A percentile compares a stretch with the other conserved stretches of the same genome.
phyloP scores from a whole-genome alignment of 2,329 filamentous ascomycete species.

The Xylariomycetidae sp. region DNA sequence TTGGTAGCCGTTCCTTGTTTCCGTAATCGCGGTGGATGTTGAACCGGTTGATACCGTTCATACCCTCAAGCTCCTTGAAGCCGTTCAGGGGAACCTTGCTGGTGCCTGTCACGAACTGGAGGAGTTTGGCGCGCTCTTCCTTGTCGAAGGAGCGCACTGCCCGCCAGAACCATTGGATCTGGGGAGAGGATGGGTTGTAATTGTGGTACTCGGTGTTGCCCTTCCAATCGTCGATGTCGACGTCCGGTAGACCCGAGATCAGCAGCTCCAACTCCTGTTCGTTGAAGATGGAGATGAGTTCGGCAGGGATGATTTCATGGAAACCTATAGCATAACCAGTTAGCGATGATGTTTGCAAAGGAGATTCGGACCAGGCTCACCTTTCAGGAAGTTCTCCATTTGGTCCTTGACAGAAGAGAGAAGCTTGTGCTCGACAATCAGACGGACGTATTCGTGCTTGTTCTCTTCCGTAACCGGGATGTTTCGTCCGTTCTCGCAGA shows the following conservation, averaged over 20 bases:
- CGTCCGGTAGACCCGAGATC: conserved; percentile 94
- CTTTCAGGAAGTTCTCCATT: conserved; percentile 85
- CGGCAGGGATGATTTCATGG: conserved; percentile 94
- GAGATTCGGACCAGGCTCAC: conserved; percentile 36
- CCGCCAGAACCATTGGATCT: conserved; percentile 99
- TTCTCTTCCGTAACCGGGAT: conserved; percentile 95
- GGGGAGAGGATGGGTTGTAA: conserved; percentile 86
- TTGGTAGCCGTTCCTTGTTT: conserved; percentile 90
- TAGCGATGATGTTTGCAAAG: conserved; percentile 20
- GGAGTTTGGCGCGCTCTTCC: conserved; percentile 92
- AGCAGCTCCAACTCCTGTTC: conserved; percentile 95
- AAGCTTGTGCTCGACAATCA: conserved; percentile 90
- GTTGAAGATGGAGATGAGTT: conserved; percentile 95
- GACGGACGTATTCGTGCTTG: conserved; percentile 94
- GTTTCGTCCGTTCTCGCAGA: conserved; percentile 81
- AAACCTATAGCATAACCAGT: conserved; percentile 54
- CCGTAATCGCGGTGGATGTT: conserved; percentile 98
- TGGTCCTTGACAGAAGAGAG: conserved; percentile 90
- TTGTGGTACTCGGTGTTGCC: conserved; percentile 98
- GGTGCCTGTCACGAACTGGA: conserved; percentile 97
- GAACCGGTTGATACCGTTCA: conserved; percentile 97
- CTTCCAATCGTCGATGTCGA: conserved; percentile 98
- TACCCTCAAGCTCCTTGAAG: conserved; percentile 97
- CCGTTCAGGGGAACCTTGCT: conserved; percentile 97
- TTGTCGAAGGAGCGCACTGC: conserved; percentile 96